These are phyloP conservation scores for Fragilaria radians DNA, from an alignment of 108 stramenopile species.

Conservation along the genomic window DNA sequence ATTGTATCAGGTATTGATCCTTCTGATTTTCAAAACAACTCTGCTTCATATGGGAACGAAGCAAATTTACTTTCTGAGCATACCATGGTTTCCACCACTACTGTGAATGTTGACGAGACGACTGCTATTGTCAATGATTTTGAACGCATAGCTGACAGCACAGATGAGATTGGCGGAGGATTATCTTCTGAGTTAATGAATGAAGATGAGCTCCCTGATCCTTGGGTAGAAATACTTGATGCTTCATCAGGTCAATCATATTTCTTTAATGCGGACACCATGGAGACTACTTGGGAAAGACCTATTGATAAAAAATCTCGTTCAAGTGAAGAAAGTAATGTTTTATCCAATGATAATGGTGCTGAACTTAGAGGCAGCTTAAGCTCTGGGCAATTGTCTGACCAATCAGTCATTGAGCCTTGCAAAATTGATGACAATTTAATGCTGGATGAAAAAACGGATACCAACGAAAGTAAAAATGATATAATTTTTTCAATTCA, in stretches of 20 bases:
- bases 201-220: slow-evolving; percentile 25
- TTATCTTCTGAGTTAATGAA: neutral
- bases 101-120: no score
- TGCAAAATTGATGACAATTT: neutral
- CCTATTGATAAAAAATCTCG: slow-evolving; percentile 14
- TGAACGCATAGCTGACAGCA: no score
- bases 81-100: no score
- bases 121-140: no score
- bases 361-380: neutral
- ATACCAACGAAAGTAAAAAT: neutral
- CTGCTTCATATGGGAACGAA: no score
- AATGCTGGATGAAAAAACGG: neutral
- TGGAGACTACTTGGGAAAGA: slow-evolving; percentile 40
- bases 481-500: no score
- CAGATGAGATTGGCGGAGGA: no score
- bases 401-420: neutral
- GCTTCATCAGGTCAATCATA: slow-evolving; percentile 37
- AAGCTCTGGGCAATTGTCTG: neutral
- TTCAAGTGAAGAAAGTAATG: neutral
- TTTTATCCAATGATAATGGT: neutral
- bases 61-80: no score
- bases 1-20: no score
- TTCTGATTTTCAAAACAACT: no score
- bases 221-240: slow-evolving; percentile 57
- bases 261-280: slow-evolving; percentile 37